Evolutionary conservation across 2,329 filamentous ascomycete genomes (phyloP).

Genomic region (Arthrobotrys conoides): DNA sequence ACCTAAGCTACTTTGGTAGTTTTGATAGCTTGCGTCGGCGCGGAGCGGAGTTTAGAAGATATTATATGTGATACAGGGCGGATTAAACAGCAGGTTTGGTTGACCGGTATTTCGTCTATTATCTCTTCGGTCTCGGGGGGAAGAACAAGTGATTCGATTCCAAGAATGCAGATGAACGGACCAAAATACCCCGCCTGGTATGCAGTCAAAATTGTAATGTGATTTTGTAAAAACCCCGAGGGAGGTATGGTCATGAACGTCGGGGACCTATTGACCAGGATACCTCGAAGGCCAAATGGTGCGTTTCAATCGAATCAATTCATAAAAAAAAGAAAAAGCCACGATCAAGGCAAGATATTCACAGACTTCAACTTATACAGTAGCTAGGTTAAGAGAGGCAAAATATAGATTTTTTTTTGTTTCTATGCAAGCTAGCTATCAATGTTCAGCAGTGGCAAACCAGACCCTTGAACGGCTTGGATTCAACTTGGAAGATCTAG

Average conservation of each 20-base stretch:
- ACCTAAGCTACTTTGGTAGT: no score
- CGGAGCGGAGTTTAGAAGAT: conserved; percentile 14
- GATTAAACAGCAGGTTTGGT: conserved; percentile 3
- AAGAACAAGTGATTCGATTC: background rate
- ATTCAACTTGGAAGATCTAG: conserved; percentile 16
- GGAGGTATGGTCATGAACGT: background rate
- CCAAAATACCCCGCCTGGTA: background rate
- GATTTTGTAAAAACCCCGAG: conserved; percentile 18
- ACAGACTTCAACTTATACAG: background rate
- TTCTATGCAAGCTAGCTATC: conserved; percentile 8
- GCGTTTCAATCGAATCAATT: background rate
- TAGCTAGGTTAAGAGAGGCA: conserved; percentile 22
- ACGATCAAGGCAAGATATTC: background rate
- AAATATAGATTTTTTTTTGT: conserved; percentile 14
- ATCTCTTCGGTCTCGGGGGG: background rate
- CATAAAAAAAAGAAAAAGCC: background rate
- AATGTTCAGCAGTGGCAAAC: conserved; percentile 54
- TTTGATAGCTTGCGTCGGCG: no score
- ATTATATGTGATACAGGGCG: background rate
- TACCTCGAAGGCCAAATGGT: background rate
- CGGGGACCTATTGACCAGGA: no score
- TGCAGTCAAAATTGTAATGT: background rate
- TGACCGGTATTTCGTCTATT: background rate
- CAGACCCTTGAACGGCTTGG: conserved; percentile 29
- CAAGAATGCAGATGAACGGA: background rate